Conservation (phyloP, 2,329 filamentous ascomycete species). For the Epicoccum sorghinum region DNA sequence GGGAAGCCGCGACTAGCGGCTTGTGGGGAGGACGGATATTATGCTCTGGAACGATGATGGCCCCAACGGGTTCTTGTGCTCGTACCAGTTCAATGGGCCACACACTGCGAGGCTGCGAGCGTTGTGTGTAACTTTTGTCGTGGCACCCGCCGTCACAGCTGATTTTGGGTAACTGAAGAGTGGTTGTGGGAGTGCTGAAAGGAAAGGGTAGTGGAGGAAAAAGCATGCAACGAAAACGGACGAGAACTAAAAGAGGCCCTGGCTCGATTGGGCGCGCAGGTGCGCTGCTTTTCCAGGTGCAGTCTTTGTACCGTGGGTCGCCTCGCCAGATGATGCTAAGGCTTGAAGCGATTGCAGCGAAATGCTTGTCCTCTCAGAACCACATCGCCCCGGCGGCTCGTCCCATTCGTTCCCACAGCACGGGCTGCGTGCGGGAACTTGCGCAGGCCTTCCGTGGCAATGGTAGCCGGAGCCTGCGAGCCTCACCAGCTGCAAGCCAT, state of each 20-base stretch:
- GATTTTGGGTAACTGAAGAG: slow-evolving; percentile 8
- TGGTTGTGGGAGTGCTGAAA: slow-evolving; percentile 2
- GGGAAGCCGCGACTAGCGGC: slow-evolving; percentile 15
- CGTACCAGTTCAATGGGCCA: slow-evolving; percentile 11
- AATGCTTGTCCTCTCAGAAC: neutral
- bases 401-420: slow-evolving; percentile 17
- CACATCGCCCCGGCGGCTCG: slow-evolving; percentile 6
- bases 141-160: slow-evolving; percentile 15
- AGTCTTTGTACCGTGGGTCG: slow-evolving; percentile 11
- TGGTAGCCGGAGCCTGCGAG: slow-evolving; percentile 13
- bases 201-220: neutral
- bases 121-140: slow-evolving; percentile 14
- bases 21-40: slow-evolving; percentile 12
- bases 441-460: slow-evolving; percentile 8
- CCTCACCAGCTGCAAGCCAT: slow-evolving; percentile 15
- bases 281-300: slow-evolving; percentile 9
- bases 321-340: neutral
- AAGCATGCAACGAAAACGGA: slow-evolving; percentile 16
- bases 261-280: neutral
- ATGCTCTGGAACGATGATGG: slow-evolving; percentile 9
- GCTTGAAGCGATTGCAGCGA: neutral
- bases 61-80: slow-evolving; percentile 10
- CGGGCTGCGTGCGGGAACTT: slow-evolving; percentile 11
- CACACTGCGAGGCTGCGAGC: slow-evolving; percentile 14
- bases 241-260: slow-evolving; percentile 9